A percentile compares a stretch with the other conserved stretches of the same genome.
Conservation (phyloP, 441 rosid genomes). For the Pelargonium myrrhifolium region DNA sequence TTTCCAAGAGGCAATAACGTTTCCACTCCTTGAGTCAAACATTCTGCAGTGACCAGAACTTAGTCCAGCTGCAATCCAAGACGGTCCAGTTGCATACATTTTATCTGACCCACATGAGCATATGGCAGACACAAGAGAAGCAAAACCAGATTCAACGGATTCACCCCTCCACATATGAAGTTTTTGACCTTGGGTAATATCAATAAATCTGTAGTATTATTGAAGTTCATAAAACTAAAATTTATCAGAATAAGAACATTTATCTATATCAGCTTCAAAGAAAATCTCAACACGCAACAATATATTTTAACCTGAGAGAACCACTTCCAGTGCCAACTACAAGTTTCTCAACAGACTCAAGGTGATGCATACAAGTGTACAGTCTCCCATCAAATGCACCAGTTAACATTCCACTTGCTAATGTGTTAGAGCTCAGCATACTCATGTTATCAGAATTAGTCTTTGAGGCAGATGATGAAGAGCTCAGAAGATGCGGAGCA, state of each 20-base stretch:
- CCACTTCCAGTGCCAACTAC: constrained; percentile 85
- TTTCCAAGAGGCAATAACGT: constrained; percentile 67
- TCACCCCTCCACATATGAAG: constrained; percentile 88
- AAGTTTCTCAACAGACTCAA: constrained; percentile 57
- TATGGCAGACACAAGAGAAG: constrained; percentile 76
- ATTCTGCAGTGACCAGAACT: constrained; percentile 85
- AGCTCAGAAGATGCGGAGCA: constrained; percentile 39
- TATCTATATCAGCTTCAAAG: constrained; percentile 15
- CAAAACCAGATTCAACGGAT: constrained; percentile 55
- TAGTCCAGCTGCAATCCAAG: constrained; percentile 83
- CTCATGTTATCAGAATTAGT: constrained; percentile 40
- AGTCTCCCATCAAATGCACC: constrained; percentile 68
- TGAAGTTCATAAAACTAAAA: constrained; percentile 2
- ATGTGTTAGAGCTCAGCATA: constrained; percentile 47
- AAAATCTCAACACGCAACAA: constrained; percentile 13
- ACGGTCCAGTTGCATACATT: constrained; percentile 42
- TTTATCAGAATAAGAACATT: constrained; percentile 15
- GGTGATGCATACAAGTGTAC: constrained; percentile 80
- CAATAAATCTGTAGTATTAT: constrained; percentile 51
- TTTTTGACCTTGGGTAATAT: constrained; percentile 60
- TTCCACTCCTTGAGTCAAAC: constrained; percentile 71
- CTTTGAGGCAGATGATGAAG: constrained; percentile 38
- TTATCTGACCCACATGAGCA: constrained; percentile 66
- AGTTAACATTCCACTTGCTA: constrained; percentile 61
- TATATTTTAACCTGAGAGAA: constrained; percentile 59